Evolutionary conservation across 169 alveolate species (phyloP), one percentile per base, ranked within the genome.

Genomic region (Besnoitia besnoiti): DNA sequence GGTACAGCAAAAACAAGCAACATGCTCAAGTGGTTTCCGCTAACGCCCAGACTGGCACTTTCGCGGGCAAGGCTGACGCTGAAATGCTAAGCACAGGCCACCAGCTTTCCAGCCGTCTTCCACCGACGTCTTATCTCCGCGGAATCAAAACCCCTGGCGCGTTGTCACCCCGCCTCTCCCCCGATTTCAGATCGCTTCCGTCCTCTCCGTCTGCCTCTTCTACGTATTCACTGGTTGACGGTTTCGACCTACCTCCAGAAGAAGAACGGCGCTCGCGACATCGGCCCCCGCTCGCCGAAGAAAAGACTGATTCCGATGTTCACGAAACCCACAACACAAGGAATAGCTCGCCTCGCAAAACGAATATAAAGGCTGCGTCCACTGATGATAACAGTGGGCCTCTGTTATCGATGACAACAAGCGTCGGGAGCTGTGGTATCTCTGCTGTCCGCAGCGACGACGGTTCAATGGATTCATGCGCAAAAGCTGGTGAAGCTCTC

Each of bases 151-250:
- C 73, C 0, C 0, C 73, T 27, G 21, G 73, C 27, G 27, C 7
- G 16, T 8, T 55, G 35, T 55, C 84, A 14, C 46, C 84, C 49
- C 84, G 84, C 19, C 84, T 73, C 46, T 77, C 87, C 62, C 87
- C 50, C n/a, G 87, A 77, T 35, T 77, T 77, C 40, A 21, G 21
- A 5, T 77, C 87, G 35, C 35, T 77, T 0, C 59, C 87, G 40
- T 44, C 87, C 59, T 77, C 87, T 27, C 87, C 87, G 0, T 77
- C 87, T 77, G 33, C 61, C 19, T 39, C 87, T 33, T 77, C 87
- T 8, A 35, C 87, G 87, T 77, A 77, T 44, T 77, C 87, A 7
- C 40, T 59, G 19, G 40, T 40, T 8, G 87, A 77, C 14, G 87
- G 16, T n/a, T 27, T 46, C 62, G 37, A 35, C 61, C 33, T 39